Evolutionary conservation across 345 rosid genomes (phyloP), one percentile per base, ranked within the genome.

Genomic region (Chamaenerion angustifolium): DNA sequence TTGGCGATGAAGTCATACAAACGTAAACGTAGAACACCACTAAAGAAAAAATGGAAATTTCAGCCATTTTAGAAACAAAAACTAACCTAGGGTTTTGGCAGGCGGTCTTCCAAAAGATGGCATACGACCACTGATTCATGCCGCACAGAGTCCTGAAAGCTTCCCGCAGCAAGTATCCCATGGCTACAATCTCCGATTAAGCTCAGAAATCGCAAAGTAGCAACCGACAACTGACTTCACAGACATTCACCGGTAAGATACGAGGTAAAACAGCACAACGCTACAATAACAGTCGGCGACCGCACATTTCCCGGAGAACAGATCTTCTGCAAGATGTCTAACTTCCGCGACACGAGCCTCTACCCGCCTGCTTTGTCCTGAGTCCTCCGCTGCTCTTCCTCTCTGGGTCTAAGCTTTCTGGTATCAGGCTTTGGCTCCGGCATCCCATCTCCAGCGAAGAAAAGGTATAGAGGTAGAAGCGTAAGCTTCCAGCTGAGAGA

Each of bases 311-410:
- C 55, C 43, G 25, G 21, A 19, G 12, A 6, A 25, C 23, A 43
- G 35, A 18, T 2, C 25, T 21, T 2, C 25, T 21, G 25, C 25
- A 21, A 21, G 25, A 10, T n/a, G 59, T 44, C 96, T 92, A 92
- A 79, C 96, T 92, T 55, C 99, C 99, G 43, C 99, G 80, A 76
- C 98, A 92, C 54, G 99, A 92, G 57, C 90, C 95, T 72, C 96
- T 55, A 25, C 99, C 99, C 21, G 96, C 96, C 67, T 92, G 99
- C 65, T 87, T 78, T 13, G 95, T 88, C 68, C 95, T 74, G 48
- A 84, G 79, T n/a, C 88, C 98, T 2, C 95, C 99, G 58, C 95
- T 77, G 58, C 85, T 79, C 68, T 79, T 88, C 67, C 99, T 69
- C 44, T 88, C 86, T 42, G 99, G 94, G 77, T 92, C 99, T 81